Evolutionary conservation across 192 early-diverging fungal genomes (phyloP), one percentile per base, ranked within the genome.

Genomic region (Coemansia sp.): DNA sequence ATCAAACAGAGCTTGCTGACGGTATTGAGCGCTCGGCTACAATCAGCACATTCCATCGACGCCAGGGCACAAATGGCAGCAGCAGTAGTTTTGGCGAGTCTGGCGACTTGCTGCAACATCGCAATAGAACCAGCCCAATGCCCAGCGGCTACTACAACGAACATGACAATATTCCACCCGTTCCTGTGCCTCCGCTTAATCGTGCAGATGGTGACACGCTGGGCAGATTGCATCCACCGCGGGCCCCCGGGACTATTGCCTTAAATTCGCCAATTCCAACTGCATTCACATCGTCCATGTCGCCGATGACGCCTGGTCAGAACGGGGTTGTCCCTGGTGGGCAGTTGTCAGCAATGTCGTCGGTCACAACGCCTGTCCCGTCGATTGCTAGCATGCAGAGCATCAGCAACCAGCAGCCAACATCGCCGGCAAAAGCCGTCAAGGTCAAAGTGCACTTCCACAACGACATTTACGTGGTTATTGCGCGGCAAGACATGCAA

Each of bases 381-480:
- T 64, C 53, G 53, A 24, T 55, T 10, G 22, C 53, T 2, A 55
- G 53, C 53, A 41, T 40, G 2, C 53, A 38, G 39, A 55, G 8
- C 39, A 30, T 42, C 61, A 3, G 39, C 60, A 37, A 37, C 34
- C 19, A 17, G 49, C 27, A 71, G 59, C 73, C 67, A 48, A 43
- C 73, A 25, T 61, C 61, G 12, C 68, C 72, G 21, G 64, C 82
- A 14, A 74, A 82, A 61, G 59, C 65, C 0, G 70, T 91, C 52
- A 94, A 94, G 68, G 83, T 96, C 66, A 94, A 93, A 55, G 87
- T 93, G 48, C 91, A 93, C 57, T 97, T 88, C 72, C 85, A 88
- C 19, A 82, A 88, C 59, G 93, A 95, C 64, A 86, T 92, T 12
- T 95, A 94, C 71, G 83, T 91, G 38, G 87, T 98, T 23, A 87